phyloP scores from a whole-genome alignment of 2,329 filamentous ascomycete genomes.

The Alternaria longipes region DNA sequence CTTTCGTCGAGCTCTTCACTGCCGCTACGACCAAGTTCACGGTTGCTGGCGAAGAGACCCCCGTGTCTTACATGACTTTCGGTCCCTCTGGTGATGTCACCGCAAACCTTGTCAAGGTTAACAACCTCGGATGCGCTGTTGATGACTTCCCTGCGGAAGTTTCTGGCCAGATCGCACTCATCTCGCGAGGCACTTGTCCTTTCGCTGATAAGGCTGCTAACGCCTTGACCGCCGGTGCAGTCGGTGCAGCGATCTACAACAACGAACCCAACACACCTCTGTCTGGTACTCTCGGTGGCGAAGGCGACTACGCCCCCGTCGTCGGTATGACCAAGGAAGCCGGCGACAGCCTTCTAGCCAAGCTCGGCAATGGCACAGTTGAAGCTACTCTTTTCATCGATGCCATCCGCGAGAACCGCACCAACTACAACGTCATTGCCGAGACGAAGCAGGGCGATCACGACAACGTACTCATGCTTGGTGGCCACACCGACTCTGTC shows the following conservation, averaged over 20 bases:
- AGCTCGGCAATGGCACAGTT: conserved; percentile 58
- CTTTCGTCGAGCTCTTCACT: conserved; percentile 48
- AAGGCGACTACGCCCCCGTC: conserved; percentile 67
- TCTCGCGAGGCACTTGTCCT: conserved; percentile 72
- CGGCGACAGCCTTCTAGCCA: conserved; percentile 64
- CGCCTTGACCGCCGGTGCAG: conserved; percentile 73
- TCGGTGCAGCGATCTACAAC: conserved; percentile 77
- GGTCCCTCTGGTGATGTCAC: conserved; percentile 71
- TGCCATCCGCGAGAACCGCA: conserved; percentile 57
- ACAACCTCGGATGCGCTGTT: conserved; percentile 69
- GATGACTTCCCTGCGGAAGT: conserved; percentile 67
- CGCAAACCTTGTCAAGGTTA: conserved; percentile 68
- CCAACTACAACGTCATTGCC: conserved; percentile 54
- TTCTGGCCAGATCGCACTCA: conserved; percentile 71
- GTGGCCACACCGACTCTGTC: conserved; percentile 54
- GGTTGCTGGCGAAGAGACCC: conserved; percentile 35
- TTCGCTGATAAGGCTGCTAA: conserved; percentile 74
- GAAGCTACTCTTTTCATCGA: conserved; percentile 52
- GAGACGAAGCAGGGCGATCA: conserved; percentile 53
- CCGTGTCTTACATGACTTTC: conserved; percentile 54
- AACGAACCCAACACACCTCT: conserved; percentile 66
- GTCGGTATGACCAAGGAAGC: conserved; percentile 71
- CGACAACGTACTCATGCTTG: conserved; percentile 53
- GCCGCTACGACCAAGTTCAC: conserved; percentile 40
- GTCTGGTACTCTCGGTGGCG: conserved; percentile 71